phyloP scores from a whole-genome alignment of 257 asterid genomes.

The Solanum chmielewskii region DNA sequence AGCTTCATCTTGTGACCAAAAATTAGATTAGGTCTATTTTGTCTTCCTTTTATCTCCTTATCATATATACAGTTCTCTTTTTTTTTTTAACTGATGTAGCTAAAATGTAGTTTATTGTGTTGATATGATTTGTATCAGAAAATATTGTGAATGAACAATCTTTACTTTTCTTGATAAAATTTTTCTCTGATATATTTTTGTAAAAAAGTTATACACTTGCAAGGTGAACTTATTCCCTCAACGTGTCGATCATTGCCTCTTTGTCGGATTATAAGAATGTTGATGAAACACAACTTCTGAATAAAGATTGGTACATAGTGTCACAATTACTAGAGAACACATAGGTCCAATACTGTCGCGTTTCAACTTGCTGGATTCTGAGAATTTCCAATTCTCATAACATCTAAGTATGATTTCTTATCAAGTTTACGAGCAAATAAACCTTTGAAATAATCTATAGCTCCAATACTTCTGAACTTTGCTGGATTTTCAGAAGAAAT shows the following conservation, averaged over 20 bases:
- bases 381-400: conserved; percentile 17
- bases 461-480: conserved; percentile 20
- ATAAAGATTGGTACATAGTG: not conserved
- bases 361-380: not conserved
- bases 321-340: not conserved
- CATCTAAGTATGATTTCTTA: conserved; percentile 34
- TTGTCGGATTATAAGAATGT: not conserved
- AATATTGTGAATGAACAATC: not conserved
- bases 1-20: not conserved
- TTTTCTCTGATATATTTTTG: not conserved
- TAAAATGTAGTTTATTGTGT: not conserved
- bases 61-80: not conserved
- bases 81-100: not conserved
- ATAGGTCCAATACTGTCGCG: not conserved
- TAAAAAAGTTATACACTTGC: not conserved
- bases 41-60: not conserved
- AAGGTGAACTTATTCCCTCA: not conserved
- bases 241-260: not conserved
- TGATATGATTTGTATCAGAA: not conserved
- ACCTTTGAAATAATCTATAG: conserved; percentile 21
- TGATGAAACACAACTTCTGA: not conserved
- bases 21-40: not conserved
- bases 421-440: conserved; percentile 20
- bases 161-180: not conserved
- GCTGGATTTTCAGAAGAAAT: conserved; percentile 21